phyloP scores from a whole-genome alignment of 2,329 filamentous ascomycete genomes.

The Cucurbitaria berberidis region DNA sequence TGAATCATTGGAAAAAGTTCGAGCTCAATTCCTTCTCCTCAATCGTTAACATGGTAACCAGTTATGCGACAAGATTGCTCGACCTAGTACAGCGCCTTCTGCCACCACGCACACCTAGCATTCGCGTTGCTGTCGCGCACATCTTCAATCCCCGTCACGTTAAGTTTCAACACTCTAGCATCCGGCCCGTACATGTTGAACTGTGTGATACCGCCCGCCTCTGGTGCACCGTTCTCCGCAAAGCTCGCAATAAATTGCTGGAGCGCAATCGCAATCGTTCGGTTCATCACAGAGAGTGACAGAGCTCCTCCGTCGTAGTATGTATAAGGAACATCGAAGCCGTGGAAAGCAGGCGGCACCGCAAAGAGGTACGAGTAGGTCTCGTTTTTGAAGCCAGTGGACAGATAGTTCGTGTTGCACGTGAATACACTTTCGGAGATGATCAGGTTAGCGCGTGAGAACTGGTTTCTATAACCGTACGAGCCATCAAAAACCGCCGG shows the following conservation, averaged over 20 bases:
- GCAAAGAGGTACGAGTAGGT: slow-evolving; percentile 62
- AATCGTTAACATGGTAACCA: neutral
- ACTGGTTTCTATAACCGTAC: slow-evolving; percentile 55
- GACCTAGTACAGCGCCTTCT: slow-evolving; percentile 53
- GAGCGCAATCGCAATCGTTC: slow-evolving; percentile 50
- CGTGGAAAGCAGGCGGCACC: slow-evolving; percentile 61
- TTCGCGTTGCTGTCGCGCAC: slow-evolving; percentile 56
- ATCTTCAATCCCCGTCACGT: slow-evolving; percentile 50
- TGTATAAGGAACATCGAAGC: slow-evolving; percentile 59
- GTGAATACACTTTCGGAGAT: slow-evolving; percentile 54
- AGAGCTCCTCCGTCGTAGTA: slow-evolving; percentile 55
- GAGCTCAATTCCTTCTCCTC: too few relatives aligned
- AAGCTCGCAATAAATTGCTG: slow-evolving; percentile 56
- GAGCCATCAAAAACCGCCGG: slow-evolving; percentile 57
- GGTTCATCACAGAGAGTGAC: slow-evolving; percentile 31
- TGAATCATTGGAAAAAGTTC: too few relatives aligned
- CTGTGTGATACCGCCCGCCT: slow-evolving; percentile 47
- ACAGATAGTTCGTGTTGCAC: slow-evolving; percentile 61
- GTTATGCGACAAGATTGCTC: neutral
- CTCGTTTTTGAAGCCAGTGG: slow-evolving; percentile 53
- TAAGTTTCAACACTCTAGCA: slow-evolving; percentile 54
- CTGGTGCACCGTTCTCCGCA: slow-evolving; percentile 48
- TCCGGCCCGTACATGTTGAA: slow-evolving; percentile 58
- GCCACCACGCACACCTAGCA: slow-evolving; percentile 61
- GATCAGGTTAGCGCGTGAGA: slow-evolving; percentile 51